A percentile compares a stretch with the other conserved stretches of the same genome.
Conservation (phyloP, 2,329 filamentous ascomycete genomes). For the Beauveria caledonica region DNA sequence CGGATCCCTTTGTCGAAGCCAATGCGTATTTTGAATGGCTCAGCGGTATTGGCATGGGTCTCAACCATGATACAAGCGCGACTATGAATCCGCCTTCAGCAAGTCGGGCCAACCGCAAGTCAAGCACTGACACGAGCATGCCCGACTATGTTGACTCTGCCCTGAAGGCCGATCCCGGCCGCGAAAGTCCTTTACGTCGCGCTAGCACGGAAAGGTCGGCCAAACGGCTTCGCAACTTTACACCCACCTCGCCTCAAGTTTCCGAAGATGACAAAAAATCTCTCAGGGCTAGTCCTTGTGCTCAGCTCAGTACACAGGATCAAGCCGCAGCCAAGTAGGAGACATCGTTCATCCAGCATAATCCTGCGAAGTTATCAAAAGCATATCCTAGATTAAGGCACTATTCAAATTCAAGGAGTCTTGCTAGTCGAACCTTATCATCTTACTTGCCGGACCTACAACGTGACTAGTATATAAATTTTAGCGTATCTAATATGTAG, state of each 20-base stretch:
- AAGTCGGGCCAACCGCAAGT: constrained; percentile 14
- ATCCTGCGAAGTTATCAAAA: not conserved
- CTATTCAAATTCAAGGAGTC: not conserved
- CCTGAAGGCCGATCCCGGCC: constrained; percentile 13
- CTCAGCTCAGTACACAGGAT: constrained; percentile 17
- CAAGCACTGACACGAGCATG: constrained; percentile 34
- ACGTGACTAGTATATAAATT: no score
- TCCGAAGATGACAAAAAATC: constrained; percentile 42
- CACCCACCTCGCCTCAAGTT: constrained; percentile 35
- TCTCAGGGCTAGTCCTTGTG: constrained; percentile 22
- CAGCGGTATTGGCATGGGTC: constrained; percentile 14
- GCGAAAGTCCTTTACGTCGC: constrained; percentile 15
- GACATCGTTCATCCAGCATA: not conserved
- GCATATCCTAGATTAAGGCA: not conserved
- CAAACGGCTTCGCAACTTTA: constrained; percentile 40
- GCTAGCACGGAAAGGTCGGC: constrained; percentile 25
- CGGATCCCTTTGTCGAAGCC: constrained; percentile 18
- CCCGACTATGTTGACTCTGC: constrained; percentile 28
- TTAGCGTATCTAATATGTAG: no score
- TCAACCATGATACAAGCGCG: not conserved
- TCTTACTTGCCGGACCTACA: no score
- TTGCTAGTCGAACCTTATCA: no score
- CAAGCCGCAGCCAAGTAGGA: not conserved
- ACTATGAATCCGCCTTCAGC: not conserved
- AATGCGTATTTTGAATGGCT: constrained; percentile 23